Evolutionary conservation across 805 yeast genomes (phyloP).

Genomic region (Candida andamanensis): DNA sequence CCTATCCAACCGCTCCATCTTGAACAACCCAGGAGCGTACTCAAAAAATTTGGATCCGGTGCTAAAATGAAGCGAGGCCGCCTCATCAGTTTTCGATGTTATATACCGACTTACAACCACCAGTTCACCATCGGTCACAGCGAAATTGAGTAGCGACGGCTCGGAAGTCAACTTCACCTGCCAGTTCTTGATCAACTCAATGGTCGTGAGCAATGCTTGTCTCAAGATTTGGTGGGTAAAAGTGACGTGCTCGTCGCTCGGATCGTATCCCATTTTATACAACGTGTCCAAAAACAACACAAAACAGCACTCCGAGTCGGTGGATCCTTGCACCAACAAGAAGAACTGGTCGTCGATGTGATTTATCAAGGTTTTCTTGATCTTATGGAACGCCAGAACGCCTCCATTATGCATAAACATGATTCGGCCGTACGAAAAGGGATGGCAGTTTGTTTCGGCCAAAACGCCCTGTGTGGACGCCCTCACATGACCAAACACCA

Average conservation of each 20-base stretch:
- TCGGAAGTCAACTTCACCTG: conserved; percentile 52
- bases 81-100: conserved; percentile 86
- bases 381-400: conserved; percentile 62
- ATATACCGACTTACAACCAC: conserved; percentile 87
- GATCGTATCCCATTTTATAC: conserved; percentile 70
- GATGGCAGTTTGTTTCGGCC: conserved; percentile 95
- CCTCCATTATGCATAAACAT: conserved; percentile 99
- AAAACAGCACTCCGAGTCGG: conserved; percentile 94
- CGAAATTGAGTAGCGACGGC: conserved; percentile 87
- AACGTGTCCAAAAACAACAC: conserved; percentile 80
- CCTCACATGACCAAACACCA: conserved; percentile 92
- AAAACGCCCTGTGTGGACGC: conserved; percentile 95
- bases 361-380: conserved; percentile 67
- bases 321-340: conserved; percentile 80
- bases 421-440: conserved; percentile 78
- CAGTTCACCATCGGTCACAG: conserved; percentile 87
- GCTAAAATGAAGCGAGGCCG: conserved; percentile 92
- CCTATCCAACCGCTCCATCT: conserved; percentile 90
- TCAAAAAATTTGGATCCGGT: conserved; percentile 91
- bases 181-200: conserved; percentile 75
- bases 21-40: conserved; percentile 83
- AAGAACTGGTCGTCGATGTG: conserved; percentile 80
- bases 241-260: conserved; percentile 28
- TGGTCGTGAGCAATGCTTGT: conserved; percentile 66
- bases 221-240: conserved; percentile 57